These are phyloP conservation scores for Tolypocladium nubicola DNA, from an alignment of 2,329 filamentous ascomycete species.

Conservation along the genomic window DNA sequence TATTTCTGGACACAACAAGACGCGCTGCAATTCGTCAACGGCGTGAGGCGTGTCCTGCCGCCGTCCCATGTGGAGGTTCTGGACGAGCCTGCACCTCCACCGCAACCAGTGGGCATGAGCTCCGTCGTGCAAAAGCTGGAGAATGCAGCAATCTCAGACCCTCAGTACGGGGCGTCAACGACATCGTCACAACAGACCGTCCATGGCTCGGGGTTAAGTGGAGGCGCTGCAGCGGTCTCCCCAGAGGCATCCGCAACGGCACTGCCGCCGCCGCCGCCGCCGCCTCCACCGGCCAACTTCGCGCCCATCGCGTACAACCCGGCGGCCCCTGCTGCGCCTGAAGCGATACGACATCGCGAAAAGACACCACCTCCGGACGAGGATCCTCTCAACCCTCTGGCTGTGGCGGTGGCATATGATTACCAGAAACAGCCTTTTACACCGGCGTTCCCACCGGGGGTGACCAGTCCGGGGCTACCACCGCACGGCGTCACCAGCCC, in stretches of 20 bases:
- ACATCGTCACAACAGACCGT: constrained; percentile 3
- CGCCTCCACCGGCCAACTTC: constrained; percentile 31
- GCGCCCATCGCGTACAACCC: constrained; percentile 68
- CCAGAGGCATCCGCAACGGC: neutral
- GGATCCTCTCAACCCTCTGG: constrained; percentile 44
- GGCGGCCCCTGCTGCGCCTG: constrained; percentile 64
- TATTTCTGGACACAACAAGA: constrained; percentile 73
- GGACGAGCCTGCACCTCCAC: constrained; percentile 48
- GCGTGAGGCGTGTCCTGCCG: constrained; percentile 54
- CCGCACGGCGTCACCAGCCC: constrained; percentile 19
- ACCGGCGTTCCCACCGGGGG: constrained; percentile 37
- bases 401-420: constrained; percentile 47
- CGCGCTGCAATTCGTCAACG: constrained; percentile 59
- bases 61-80: constrained; percentile 49
- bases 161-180: constrained; percentile 29
- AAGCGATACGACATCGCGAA: constrained; percentile 60
- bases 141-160: constrained; percentile 54
- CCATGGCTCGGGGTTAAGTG: constrained; percentile 7
- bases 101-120: constrained; percentile 43
- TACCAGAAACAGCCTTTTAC: constrained; percentile 42
- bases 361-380: constrained; percentile 73
- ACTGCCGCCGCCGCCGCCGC: constrained; percentile 17
- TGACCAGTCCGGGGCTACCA: constrained; percentile 22
- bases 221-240: constrained; percentile 7
- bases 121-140: constrained; percentile 66